Percentiles rank a stretch among this genome's conserved stretches.
Evolutionary conservation across 306 rosid species (phyloP).

Genomic region (Abrus pulchellus): DNA sequence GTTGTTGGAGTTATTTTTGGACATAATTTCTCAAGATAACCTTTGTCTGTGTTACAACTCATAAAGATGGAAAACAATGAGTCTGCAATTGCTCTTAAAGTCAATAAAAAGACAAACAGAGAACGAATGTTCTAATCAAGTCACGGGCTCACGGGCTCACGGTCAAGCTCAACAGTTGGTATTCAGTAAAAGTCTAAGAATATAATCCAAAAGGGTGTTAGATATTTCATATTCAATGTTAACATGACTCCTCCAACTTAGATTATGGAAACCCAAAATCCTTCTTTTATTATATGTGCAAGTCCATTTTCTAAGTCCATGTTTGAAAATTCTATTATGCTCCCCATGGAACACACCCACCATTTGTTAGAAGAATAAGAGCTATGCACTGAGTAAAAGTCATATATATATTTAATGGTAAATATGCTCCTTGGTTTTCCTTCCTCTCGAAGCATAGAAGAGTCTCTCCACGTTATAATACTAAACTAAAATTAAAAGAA

Average conservation of each 20-base stretch:
- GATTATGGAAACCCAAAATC: background rate
- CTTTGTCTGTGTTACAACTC: background rate
- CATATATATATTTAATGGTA: background rate
- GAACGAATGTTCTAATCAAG: background rate
- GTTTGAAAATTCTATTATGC: background rate
- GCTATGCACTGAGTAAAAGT: background rate
- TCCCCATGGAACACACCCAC: background rate
- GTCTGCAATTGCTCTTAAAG: slow-evolving; percentile 3
- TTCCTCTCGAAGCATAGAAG: background rate
- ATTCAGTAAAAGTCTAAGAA: slow-evolving; percentile 1
- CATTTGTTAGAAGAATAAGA: background rate
- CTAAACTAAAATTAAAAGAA: slow-evolving; percentile 46
- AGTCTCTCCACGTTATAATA: background rate
- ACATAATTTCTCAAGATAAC: background rate
- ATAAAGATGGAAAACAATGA: slow-evolving; percentile 8
- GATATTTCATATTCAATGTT: slow-evolving; percentile 8
- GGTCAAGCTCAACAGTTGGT: slow-evolving; percentile 4
- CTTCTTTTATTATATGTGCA: background rate
- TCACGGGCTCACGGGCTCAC: background rate
- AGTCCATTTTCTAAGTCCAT: slow-evolving; percentile 28
- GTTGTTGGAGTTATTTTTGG: background rate
- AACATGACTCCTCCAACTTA: slow-evolving; percentile 5
- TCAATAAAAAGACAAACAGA: slow-evolving; percentile 15
- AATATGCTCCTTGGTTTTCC: background rate
- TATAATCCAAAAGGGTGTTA: slow-evolving; percentile 12